Conservation (phyloP, 805 yeast genomes). For the Myxozyma neglecta region DNA sequence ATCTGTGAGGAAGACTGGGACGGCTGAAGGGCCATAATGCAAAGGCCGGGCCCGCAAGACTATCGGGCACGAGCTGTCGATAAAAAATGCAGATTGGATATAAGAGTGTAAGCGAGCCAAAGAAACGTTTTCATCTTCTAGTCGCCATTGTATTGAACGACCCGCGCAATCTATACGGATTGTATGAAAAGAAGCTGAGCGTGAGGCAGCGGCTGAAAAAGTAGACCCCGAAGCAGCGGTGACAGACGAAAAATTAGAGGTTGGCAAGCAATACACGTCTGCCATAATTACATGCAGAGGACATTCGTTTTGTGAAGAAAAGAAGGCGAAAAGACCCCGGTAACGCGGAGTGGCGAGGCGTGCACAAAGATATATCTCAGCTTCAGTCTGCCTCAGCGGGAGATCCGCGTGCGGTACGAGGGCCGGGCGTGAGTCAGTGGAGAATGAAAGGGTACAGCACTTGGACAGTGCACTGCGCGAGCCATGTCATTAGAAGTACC, state of each 20-base stretch:
- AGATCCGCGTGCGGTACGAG: constrained; percentile 11
- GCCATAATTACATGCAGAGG: background rate
- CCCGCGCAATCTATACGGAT: constrained; percentile 22
- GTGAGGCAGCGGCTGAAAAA: constrained; percentile 2
- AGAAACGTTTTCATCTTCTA: constrained; percentile 17
- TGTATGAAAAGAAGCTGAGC: background rate
- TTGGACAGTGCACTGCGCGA: constrained; percentile 9
- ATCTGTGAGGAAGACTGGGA: constrained; percentile 6
- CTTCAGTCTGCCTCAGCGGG: background rate
- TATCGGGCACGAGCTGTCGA: constrained; percentile 8
- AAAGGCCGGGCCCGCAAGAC: constrained; percentile 4
- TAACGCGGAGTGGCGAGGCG: background rate
- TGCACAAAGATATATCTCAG: background rate
- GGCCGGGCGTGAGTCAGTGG: constrained; percentile 4
- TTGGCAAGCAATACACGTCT: background rate
- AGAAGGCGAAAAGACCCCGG: background rate
- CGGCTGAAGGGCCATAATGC: background rate
- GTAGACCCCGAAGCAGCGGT: background rate
- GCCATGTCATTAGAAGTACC: background rate
- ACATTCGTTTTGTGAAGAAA: background rate
- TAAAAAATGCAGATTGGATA: constrained; percentile 25
- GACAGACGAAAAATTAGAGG: background rate
- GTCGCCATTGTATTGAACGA: constrained; percentile 18
- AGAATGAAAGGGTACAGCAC: background rate
- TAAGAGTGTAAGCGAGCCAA: constrained; percentile 18